Conservation (phyloP, 129 eudicot genomes). For the Lactuca sativa region DNA sequence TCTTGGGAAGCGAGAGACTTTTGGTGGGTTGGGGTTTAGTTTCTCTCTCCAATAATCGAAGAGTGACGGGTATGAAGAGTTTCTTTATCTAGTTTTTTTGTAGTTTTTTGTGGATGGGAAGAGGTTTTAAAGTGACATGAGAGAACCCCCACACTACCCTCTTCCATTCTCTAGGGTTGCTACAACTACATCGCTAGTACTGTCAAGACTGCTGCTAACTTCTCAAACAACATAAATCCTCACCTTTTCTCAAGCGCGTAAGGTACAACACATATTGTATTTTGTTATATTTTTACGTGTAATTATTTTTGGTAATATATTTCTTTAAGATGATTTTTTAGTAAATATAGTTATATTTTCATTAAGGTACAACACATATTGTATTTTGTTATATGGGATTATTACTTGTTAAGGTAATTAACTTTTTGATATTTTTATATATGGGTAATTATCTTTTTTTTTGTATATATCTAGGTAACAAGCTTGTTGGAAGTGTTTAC, state of each 20-base stretch:
- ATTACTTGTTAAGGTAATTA: too few relatives aligned
- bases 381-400: too few relatives aligned
- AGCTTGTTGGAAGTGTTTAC: too few relatives aligned
- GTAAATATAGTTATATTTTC: too few relatives aligned
- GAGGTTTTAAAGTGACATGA: not conserved
- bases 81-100: not conserved
- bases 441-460: too few relatives aligned
- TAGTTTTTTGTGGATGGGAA: not conserved
- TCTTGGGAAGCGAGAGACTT: slow-evolving; percentile 24
- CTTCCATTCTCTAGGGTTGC: not conserved
- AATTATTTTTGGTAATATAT: too few relatives aligned
- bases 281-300: too few relatives aligned
- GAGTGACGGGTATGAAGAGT: not conserved
- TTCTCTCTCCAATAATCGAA: slow-evolving; percentile 28
- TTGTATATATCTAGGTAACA: too few relatives aligned
- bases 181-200: not conserved
- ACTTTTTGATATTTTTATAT: too few relatives aligned
- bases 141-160: not conserved
- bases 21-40: slow-evolving; percentile 27
- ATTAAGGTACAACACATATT: too few relatives aligned
- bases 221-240: not conserved
- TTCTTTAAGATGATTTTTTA: too few relatives aligned
- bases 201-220: not conserved
- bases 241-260: not conserved
- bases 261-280: not conserved